These are phyloP conservation scores for Podospora appendiculata DNA, from an alignment of 495 filamentous ascomycete genomes.

Conservation along the genomic window DNA sequence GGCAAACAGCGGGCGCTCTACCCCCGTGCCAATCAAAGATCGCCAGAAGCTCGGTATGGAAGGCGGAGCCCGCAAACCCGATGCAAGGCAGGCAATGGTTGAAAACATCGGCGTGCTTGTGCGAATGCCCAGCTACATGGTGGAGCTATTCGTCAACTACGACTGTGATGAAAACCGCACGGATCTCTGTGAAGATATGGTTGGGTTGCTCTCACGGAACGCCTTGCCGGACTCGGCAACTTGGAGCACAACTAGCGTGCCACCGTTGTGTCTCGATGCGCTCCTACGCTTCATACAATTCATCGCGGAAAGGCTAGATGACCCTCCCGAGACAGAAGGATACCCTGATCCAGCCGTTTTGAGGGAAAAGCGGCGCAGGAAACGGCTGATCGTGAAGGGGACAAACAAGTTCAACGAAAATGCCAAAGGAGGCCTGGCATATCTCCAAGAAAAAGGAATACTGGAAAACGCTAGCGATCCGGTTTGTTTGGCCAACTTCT, in stretches of 20 bases:
- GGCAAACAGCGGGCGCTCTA: slow-evolving; percentile 72
- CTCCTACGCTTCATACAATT: slow-evolving; percentile 86
- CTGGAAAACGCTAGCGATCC: slow-evolving; percentile 70
- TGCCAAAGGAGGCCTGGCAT: slow-evolving; percentile 83
- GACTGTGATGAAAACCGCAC: slow-evolving; percentile 91
- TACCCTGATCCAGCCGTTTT: slow-evolving; percentile 59
- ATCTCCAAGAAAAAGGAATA: slow-evolving; percentile 72
- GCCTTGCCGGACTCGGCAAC: slow-evolving; percentile 96
- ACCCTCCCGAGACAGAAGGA: slow-evolving; percentile 54
- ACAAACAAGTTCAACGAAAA: slow-evolving; percentile 92
- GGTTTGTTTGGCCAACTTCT: slow-evolving; percentile 65
- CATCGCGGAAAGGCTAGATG: slow-evolving; percentile 76
- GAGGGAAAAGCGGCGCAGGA: slow-evolving; percentile 62
- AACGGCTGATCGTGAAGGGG: slow-evolving; percentile 82
- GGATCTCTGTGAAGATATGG: slow-evolving; percentile 91
- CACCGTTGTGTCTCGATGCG: slow-evolving; percentile 88
- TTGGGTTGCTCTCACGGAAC: slow-evolving; percentile 85
- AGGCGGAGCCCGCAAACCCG: slow-evolving; percentile 83
- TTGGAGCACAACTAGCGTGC: slow-evolving; percentile 98
- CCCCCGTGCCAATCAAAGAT: slow-evolving; percentile 89
- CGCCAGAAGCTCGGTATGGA: slow-evolving; percentile 90
- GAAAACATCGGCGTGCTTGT: slow-evolving; percentile 89
- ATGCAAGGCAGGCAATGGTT: slow-evolving; percentile 96
- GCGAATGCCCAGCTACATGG: slow-evolving; percentile 87
- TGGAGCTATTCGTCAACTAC: slow-evolving; percentile 95